Evolutionary conservation across 768 basidiomycete genomes (phyloP).

Genomic region (Suillus alpinus): DNA sequence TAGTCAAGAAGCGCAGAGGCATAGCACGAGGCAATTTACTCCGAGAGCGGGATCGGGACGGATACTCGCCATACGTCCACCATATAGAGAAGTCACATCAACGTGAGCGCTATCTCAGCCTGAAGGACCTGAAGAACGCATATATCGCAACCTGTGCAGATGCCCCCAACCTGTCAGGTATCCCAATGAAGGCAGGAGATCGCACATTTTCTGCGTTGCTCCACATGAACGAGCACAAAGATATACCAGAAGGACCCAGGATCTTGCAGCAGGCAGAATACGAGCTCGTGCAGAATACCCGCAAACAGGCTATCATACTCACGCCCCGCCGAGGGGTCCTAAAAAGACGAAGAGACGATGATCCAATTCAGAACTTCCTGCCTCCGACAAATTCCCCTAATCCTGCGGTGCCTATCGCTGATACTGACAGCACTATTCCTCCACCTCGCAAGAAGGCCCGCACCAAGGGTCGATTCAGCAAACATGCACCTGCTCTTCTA

Average conservation of each 20-base stretch:
- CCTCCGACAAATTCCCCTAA: constrained; percentile 9
- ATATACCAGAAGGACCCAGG: constrained; percentile 16
- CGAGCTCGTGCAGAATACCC: constrained; percentile 20
- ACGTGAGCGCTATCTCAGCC: constrained; percentile 25
- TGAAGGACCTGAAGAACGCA: constrained; percentile 28
- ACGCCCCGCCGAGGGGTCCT: constrained; percentile 25
- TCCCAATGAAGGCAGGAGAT: constrained; percentile 10
- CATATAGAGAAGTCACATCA: constrained; percentile 24
- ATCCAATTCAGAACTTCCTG: neutral
- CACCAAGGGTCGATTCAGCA: neutral
- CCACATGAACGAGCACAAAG: constrained; percentile 5
- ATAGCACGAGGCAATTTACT: constrained; percentile 6
- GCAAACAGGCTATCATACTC: constrained; percentile 27
- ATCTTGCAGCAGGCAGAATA: constrained; percentile 23
- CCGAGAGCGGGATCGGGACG: constrained; percentile 20
- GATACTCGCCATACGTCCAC: constrained; percentile 13
- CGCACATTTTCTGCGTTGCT: neutral
- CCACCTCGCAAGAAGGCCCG: constrained; percentile 22
- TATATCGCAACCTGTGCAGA: constrained; percentile 23
- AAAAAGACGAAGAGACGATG: constrained; percentile 27
- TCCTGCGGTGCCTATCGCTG: neutral
- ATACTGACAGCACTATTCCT: neutral
- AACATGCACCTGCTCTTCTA: constrained; percentile 7
- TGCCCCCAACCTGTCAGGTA: constrained; percentile 7
- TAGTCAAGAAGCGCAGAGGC: constrained; percentile 9